Conservation (phyloP, 345 rosid species). For the Camelina laxa region DNA sequence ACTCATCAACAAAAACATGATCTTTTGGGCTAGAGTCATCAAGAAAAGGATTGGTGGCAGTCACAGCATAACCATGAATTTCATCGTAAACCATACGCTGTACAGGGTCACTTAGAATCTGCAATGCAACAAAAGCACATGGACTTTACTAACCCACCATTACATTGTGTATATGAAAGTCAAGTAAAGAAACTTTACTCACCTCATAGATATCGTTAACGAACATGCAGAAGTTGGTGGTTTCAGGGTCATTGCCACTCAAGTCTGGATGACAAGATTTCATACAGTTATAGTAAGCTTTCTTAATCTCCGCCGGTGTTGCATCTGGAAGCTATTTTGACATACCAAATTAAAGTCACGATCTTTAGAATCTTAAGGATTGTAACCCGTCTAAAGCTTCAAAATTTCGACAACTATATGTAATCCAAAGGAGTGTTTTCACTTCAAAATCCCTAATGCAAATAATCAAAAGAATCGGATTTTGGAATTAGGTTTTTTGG, state of each 20-base stretch:
- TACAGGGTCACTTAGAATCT: constrained; percentile 96
- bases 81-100: constrained; percentile 98
- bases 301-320: constrained; percentile 81
- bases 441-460: not conserved
- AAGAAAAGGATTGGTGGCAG: constrained; percentile 83
- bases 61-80: constrained; percentile 87
- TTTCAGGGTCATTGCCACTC: constrained; percentile 80
- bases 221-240: constrained; percentile 94
- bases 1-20: constrained; percentile 91
- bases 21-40: constrained; percentile 71
- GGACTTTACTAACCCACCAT: not conserved
- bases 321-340: constrained; percentile 77
- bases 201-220: constrained; percentile 90
- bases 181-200: constrained; percentile 29
- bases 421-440: no score
- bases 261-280: constrained; percentile 96
- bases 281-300: constrained; percentile 97
- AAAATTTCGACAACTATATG: no score
- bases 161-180: not conserved
- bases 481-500: not conserved
- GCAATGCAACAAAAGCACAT: constrained; percentile 41
- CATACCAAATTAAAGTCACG: constrained; percentile 1
- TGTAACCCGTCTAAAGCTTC: not conserved
- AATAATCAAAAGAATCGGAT: not conserved
- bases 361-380: not conserved